These are phyloP conservation scores for Stagonosporopsis tanaceti DNA, from an alignment of 2,329 filamentous ascomycete genomes.

Conservation along the genomic window DNA sequence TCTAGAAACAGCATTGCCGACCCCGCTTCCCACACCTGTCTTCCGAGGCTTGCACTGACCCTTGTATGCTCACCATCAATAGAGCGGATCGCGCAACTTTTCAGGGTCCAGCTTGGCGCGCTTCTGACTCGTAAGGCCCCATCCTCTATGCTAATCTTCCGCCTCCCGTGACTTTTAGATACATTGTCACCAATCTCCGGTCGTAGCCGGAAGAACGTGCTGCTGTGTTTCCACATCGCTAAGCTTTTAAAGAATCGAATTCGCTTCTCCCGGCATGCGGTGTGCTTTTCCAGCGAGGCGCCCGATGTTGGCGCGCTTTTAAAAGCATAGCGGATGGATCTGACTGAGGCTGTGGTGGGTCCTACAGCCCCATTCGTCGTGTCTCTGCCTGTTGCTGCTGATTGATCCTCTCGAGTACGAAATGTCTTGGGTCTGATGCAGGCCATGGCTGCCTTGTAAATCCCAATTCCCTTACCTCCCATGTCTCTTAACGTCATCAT, in stretches of 20 bases:
- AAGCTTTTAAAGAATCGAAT: slow-evolving; percentile 13
- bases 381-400: slow-evolving; percentile 19
- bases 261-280: slow-evolving; percentile 17
- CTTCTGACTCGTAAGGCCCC: slow-evolving; percentile 19
- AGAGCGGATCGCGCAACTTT: slow-evolving; percentile 13
- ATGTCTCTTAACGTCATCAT: slow-evolving; percentile 16
- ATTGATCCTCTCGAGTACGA: slow-evolving; percentile 13
- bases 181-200: slow-evolving; percentile 18
- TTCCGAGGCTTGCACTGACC: slow-evolving; percentile 10
- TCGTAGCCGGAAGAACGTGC: slow-evolving; percentile 14
- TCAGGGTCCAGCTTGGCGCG: slow-evolving; percentile 21
- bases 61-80: slow-evolving; percentile 13
- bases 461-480: slow-evolving; percentile 8
- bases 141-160: slow-evolving; percentile 13
- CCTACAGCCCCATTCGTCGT: slow-evolving; percentile 25
- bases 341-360: slow-evolving; percentile 19
- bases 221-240: slow-evolving; percentile 14
- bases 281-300: slow-evolving; percentile 20
- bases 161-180: slow-evolving; percentile 3
- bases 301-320: slow-evolving; percentile 10
- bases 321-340: slow-evolving; percentile 21
- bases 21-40: slow-evolving; percentile 7
- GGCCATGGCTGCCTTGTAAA: slow-evolving; percentile 15
- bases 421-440: slow-evolving; percentile 18
- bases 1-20: slow-evolving; percentile 16